Conservation (phyloP, 2,329 filamentous ascomycete species). For the Colletotrichum echinochloae region DNA sequence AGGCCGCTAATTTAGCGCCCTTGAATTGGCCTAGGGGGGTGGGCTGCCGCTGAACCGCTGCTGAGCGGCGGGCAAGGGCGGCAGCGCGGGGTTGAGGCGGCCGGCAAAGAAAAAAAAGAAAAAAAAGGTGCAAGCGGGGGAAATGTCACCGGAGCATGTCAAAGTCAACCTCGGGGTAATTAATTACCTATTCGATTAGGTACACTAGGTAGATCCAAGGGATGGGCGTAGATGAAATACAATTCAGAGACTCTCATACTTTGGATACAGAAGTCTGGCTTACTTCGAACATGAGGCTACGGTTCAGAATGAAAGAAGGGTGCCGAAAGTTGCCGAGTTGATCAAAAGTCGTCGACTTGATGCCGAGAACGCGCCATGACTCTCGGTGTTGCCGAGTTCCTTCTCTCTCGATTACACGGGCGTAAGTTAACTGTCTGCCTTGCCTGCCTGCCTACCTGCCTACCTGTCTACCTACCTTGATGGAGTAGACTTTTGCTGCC, state of each 20-base stretch:
- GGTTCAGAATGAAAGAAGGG: too few species aligned
- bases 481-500: not conserved
- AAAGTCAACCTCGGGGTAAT: not conserved
- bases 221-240: not conserved
- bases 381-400: not conserved
- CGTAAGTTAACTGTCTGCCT: too few species aligned
- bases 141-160: not conserved
- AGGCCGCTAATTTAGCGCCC: constrained; percentile 29
- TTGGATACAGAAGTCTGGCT: too few species aligned
- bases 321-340: not conserved
- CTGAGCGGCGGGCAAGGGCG: not conserved
- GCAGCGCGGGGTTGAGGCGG: constrained; percentile 8
- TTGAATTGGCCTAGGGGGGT: not conserved
- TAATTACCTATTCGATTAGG: too few species aligned
- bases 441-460: too few species aligned
- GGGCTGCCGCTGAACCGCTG: not conserved
- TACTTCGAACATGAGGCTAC: not conserved
- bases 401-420: constrained; percentile 13
- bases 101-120: not conserved
- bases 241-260: not conserved
- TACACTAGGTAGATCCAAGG: too few species aligned
- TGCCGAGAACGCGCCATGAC: not conserved
- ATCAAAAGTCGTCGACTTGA: not conserved
- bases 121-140: not conserved
- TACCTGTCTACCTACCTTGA: too few species aligned